These are phyloP conservation scores for Podospora pseudopauciseta DNA, from an alignment of 495 filamentous ascomycete genomes.

Conservation along the genomic window DNA sequence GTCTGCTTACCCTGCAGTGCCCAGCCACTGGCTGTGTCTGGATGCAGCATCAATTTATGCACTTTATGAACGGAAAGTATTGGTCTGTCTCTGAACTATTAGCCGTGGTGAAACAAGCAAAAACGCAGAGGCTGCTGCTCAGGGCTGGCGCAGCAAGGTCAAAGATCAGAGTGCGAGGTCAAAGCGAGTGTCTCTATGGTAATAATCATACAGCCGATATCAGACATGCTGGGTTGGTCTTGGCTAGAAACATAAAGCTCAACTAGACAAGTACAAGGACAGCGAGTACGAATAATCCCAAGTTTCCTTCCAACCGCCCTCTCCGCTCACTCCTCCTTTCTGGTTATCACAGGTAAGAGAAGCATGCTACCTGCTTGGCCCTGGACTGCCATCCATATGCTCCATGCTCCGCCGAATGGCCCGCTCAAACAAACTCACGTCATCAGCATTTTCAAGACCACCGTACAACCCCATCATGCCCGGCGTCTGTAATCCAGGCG, in stretches of 20 bases:
- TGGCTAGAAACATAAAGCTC: not conserved
- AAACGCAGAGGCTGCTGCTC: not conserved
- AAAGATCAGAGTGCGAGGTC: not conserved
- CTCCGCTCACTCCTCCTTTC: not conserved
- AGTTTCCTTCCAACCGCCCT: not conserved
- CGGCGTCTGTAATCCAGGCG: constrained; percentile 34
- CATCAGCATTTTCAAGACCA: constrained; percentile 46
- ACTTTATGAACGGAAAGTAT: constrained; percentile 2
- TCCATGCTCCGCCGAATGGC: constrained; percentile 1
- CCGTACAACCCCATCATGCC: constrained; percentile 46
- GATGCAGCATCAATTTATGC: not conserved
- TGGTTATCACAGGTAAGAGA: not conserved
- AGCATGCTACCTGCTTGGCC: not conserved
- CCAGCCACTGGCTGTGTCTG: constrained; percentile 4
- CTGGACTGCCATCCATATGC: not conserved
- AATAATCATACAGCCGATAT: not conserved
- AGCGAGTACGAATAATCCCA: not conserved
- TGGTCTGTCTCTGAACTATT: not conserved
- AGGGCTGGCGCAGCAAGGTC: not conserved
- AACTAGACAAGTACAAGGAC: not conserved
- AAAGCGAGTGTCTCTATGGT: not conserved
- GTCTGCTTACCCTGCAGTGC: not conserved
- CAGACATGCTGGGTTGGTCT: not conserved
- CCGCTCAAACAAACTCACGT: constrained; percentile 35
- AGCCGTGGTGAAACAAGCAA: not conserved